phyloP scores from a whole-genome alignment of 768 basidiomycete genomes.

The Phanerochaete carnosa region DNA sequence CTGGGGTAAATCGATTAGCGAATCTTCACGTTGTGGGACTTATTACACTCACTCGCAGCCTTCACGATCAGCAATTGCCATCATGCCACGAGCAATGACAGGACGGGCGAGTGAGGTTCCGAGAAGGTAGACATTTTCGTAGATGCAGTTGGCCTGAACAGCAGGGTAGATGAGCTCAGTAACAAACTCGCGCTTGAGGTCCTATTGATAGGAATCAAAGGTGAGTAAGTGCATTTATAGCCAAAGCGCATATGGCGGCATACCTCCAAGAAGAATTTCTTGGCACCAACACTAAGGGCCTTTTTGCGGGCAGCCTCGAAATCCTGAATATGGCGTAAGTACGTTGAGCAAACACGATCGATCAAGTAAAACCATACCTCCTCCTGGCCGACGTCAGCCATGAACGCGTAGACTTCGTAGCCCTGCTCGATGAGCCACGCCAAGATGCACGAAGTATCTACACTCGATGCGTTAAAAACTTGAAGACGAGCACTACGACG shows the following conservation, averaged over 20 bases:
- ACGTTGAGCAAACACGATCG: conserved; percentile 4
- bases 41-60: conserved; percentile 84
- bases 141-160: conserved; percentile 97
- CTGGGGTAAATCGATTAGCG: conserved; percentile 35
- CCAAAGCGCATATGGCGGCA: not conserved
- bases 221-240: not conserved
- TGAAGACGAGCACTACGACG: not conserved
- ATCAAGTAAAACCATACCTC: conserved; percentile 41
- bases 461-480: not conserved
- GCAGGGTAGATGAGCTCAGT: conserved; percentile 97
- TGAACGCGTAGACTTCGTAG: conserved; percentile 96
- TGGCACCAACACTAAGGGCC: conserved; percentile 88
- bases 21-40: not conserved
- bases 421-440: conserved; percentile 98
- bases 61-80: conserved; percentile 83
- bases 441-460: conserved; percentile 98
- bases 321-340: conserved; percentile 50
- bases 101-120: conserved; percentile 98
- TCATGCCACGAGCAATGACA: conserved; percentile 99
- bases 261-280: conserved; percentile 92
- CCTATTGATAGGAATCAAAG: conserved; percentile 41
- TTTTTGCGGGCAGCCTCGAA: conserved; percentile 90
- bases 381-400: conserved; percentile 94
- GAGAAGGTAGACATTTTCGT: conserved; percentile 97
- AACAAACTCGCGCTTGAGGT: conserved; percentile 92